Evolutionary conservation across 176 grass and related monocot species (phyloP).

Genomic region (Cenchrus fungigraminus): DNA sequence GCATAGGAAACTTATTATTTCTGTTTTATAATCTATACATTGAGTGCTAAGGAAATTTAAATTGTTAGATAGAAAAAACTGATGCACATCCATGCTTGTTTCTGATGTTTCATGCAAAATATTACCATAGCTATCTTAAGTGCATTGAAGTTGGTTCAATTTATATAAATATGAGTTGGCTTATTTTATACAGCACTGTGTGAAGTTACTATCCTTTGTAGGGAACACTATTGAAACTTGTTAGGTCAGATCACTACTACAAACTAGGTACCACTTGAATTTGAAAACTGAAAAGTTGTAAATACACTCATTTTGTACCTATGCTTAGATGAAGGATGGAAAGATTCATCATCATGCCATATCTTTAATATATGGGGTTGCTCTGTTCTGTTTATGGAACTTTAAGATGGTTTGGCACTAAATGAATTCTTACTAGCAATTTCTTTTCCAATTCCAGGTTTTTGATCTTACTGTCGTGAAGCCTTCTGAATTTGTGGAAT

Average conservation of each 20-base stretch:
- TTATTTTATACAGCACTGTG: constrained; percentile 6
- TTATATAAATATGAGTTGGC: constrained; percentile 18
- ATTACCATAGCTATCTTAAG: constrained; percentile 2
- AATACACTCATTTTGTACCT: constrained; percentile 12
- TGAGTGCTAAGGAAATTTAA: not conserved
- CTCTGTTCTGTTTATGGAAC: constrained; percentile 34
- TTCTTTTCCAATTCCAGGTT: constrained; percentile 60
- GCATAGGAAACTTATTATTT: not conserved
- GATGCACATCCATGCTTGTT: constrained; percentile 11
- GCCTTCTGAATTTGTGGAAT: constrained; percentile 83
- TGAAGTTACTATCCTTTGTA: constrained; percentile 5
- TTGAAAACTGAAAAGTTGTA: not conserved
- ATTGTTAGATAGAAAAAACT: constrained; percentile 3
- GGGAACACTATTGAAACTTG: not conserved
- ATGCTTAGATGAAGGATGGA: constrained; percentile 16
- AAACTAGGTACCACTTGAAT: constrained; percentile 8
- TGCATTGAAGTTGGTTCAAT: constrained; percentile 20
- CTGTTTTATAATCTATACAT: not conserved
- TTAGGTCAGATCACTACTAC: not conserved
- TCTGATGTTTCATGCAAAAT: not conserved
- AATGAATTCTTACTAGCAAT: constrained; percentile 37
- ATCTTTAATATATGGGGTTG: constrained; percentile 1
- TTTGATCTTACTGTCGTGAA: constrained; percentile 82
- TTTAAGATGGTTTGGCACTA: constrained; percentile 22
- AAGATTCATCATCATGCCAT: constrained; percentile 13